A percentile compares a stretch with the other conserved stretches of the same genome.
These are phyloP conservation scores for Tremellales sp. DNA, from an alignment of 1,284 basidiomycete genomes.

Conservation along the genomic window DNA sequence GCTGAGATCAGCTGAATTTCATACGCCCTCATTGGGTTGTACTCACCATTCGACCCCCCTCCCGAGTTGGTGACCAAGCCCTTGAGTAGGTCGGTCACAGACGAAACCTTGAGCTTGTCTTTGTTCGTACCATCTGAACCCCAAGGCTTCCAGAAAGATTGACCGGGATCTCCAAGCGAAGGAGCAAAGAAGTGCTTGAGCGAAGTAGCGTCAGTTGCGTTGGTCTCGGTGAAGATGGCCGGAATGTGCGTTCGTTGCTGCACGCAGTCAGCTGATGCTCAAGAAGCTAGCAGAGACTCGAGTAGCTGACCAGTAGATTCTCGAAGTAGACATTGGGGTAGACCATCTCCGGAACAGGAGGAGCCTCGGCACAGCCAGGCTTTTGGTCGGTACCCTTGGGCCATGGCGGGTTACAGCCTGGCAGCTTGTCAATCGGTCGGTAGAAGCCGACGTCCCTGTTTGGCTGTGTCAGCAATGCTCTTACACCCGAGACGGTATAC, in stretches of 20 bases:
- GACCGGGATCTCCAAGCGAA: slow-evolving; percentile 12
- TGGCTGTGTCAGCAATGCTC: not conserved
- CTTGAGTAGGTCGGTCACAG: not conserved
- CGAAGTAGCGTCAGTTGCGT: slow-evolving; percentile 2
- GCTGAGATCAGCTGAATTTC: not conserved
- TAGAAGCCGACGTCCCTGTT: slow-evolving; percentile 32
- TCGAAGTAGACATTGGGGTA: slow-evolving; percentile 29
- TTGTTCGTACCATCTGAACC: slow-evolving; percentile 14
- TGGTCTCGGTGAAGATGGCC: slow-evolving; percentile 7
- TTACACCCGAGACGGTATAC: not conserved
- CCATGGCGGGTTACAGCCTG: slow-evolving; percentile 41
- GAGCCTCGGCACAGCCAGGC: slow-evolving; percentile 15
- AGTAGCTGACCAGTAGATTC: slow-evolving; percentile 21
- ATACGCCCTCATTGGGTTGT: slow-evolving; percentile 1
- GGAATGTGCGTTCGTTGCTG: slow-evolving; percentile 18
- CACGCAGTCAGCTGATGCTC: not conserved
- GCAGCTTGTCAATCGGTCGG: slow-evolving; percentile 24
- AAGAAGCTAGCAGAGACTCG: not conserved
- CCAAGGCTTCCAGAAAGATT: slow-evolving; percentile 11
- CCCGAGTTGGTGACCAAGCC: slow-evolving; percentile 4
- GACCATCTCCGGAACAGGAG: slow-evolving; percentile 13
- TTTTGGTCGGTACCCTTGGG: slow-evolving; percentile 13
- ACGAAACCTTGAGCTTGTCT: slow-evolving; percentile 2
- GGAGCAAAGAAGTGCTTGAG: slow-evolving; percentile 4
- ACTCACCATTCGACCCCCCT: slow-evolving; percentile 3